These are phyloP conservation scores for Eucalyptus camaldulensis DNA, from an alignment of 345 rosid genomes.

Conservation along the genomic window DNA sequence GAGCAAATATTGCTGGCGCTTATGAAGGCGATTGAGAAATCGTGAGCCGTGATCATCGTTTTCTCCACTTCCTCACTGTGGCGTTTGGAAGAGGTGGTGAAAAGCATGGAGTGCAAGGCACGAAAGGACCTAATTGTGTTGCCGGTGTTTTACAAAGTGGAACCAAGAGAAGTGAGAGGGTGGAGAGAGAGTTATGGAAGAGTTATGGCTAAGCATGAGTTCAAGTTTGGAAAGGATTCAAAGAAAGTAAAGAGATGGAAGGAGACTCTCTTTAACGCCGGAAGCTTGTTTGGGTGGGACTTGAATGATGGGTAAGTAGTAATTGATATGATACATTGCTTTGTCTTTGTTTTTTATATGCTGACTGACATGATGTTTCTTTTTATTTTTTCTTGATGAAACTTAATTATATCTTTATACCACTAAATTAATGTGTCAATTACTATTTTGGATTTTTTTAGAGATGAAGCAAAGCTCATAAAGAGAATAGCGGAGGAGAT, in stretches of 20 bases:
- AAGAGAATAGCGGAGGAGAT: background rate
- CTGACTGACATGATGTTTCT: too few species aligned
- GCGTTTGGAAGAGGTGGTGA: background rate
- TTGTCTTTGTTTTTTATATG: background rate
- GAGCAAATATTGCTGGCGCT: background rate
- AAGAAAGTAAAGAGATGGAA: background rate
- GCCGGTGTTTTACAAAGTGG: background rate
- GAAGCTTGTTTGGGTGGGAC: background rate
- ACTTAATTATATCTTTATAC: background rate
- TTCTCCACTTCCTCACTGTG: background rate
- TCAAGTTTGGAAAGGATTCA: background rate
- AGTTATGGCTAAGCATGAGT: background rate
- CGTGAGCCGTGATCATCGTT: background rate
- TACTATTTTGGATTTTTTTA: background rate
- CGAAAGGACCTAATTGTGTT: background rate
- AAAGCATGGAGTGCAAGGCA: background rate
- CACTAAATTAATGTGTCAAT: background rate
- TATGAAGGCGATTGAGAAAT: background rate
- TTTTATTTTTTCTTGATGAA: background rate
- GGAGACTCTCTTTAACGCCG: background rate
- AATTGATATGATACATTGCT: too few species aligned
- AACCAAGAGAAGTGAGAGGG: background rate
- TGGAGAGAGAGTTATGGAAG: background rate
- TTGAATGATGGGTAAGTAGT: background rate
- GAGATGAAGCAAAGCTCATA: background rate